Evolutionary conservation across 2,329 filamentous ascomycete species (phyloP), one percentile per base, ranked within the genome.

Genomic region (Shiraia sp.): DNA sequence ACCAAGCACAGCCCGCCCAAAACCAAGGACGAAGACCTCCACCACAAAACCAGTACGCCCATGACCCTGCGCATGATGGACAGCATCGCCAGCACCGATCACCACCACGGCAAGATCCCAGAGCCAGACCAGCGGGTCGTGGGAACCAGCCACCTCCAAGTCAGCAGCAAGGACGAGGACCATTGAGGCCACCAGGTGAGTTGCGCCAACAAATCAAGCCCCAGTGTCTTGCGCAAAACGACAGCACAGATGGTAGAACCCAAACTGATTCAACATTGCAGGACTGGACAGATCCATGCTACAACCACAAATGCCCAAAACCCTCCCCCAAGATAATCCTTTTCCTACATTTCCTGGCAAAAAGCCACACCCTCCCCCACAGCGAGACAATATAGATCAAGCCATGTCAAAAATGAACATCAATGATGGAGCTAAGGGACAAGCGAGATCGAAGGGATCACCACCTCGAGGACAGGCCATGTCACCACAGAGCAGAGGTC

Each of bases 321-420:
- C 36, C 10, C 34, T 64, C 14, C 50, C 65, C 7, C 63, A 66
- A 46, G 75, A 78, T 55, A 78, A 74, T 46, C 73, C 75, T 0
- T 78, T 78, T 39, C 75, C 75, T 6, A 63, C 66, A 1, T 77
- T 78, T 48, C 72, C 71, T 10, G 56, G 58, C 54, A 65, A 56
- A 42, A 63, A 44, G 32, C 46, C 32, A 12, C 46, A 45, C 24
- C 55, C 45, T 33, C 19, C 42, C 2, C 39, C 47, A 10, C 27
- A 42, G 15, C 47, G 45, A 22, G 57, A 55, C 15, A 52, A 53
- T 14, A 46, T 69, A 40, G 61, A 66, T 13, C 61, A 67, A 32
- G 57, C 57, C 17, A 69, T 70, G 65, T 55, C 67, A 28, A 49
- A 59, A 19, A 63, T 68, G 62, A 67, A 53, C 22, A 53, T 71